Base-by-base conservation (phyloP, 2,329 filamentous ascomycete species). In the Sphaerulina vaccinii region DNA sequence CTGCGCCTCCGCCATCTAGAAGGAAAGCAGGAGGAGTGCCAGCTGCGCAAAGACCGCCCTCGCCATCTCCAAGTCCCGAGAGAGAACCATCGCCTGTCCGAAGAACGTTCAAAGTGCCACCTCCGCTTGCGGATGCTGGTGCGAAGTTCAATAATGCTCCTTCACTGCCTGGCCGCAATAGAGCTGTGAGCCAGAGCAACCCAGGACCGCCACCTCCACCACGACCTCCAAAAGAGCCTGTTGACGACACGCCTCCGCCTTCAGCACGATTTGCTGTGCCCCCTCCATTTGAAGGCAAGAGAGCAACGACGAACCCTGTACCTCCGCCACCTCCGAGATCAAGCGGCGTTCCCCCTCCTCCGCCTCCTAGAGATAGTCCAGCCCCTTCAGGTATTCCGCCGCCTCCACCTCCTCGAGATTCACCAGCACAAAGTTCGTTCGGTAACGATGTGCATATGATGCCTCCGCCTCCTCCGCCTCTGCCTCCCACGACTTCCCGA, bases 111-210 rank as follows among this genome's bases (percentile, higher is more conserved):
- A 81, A 84, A 59, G 92, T 89, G 7, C 93, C 93, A 39, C 93
- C 93, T 27, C 88, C 92, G 2, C 73, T 97, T 54, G 83, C 89
- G 49, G 91, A 96, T 69, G 93, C 93, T 52, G 93, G 93, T 32
- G 95, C 89, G 71, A 56, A 57, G 32, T 52, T 54, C 11, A 52
- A 55, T 46, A 24, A 51, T 39, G 49, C 49, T 24, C 72, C 71
- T 19, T 67, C 75, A 10, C 64, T 70, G 33, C 71, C 71, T 19
- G 80, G 84, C 3, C 88, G 90, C 70, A 84, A 83, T 6, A 58
- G 68, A 44, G 65, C 66, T 24, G 42, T 60, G 8, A 69, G 65
- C 47, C 58, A 60, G 46, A 64, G 59, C 44, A 59, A 58, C 23
- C 53, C 62, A 16, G 64, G 64, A 49, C 65, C 67, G 16, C 66